phyloP scores from a whole-genome alignment of 345 rosid genomes.

The Psidium guajava region DNA sequence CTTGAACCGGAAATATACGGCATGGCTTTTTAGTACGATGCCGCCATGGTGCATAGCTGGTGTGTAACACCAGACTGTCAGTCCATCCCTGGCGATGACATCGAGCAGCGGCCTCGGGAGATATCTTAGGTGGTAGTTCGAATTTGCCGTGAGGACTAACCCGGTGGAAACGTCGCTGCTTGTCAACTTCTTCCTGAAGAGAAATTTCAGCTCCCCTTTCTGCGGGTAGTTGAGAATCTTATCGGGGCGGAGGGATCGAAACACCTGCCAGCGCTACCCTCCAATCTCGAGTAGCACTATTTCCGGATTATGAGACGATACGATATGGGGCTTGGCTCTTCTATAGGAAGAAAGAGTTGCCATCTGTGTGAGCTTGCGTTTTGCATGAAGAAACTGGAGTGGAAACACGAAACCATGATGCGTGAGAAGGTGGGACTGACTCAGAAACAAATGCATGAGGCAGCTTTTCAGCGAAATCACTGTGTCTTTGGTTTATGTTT shows the following conservation, averaged over 20 bases:
- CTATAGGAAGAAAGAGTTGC: too few species aligned
- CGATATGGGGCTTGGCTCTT: neutral
- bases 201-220: neutral
- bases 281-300: neutral
- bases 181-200: neutral
- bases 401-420: neutral
- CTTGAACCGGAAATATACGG: neutral
- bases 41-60: neutral
- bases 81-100: neutral
- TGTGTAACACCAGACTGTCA: neutral
- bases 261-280: neutral
- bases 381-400: neutral
- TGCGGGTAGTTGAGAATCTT: neutral
- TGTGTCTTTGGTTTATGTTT: neutral
- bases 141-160: neutral
- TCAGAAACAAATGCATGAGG: neutral
- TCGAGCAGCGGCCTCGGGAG: neutral
- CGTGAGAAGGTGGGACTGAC: neutral
- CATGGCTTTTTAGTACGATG: neutral
- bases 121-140: neutral
- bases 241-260: neutral
- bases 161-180: neutral
- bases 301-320: neutral
- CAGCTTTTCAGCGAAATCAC: neutral
- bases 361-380: neutral